Percentiles rank a stretch among this genome's conserved stretches.
Evolutionary conservation across 2,329 filamentous ascomycete genomes (phyloP).

Genomic region (Aspergillus intermedius): DNA sequence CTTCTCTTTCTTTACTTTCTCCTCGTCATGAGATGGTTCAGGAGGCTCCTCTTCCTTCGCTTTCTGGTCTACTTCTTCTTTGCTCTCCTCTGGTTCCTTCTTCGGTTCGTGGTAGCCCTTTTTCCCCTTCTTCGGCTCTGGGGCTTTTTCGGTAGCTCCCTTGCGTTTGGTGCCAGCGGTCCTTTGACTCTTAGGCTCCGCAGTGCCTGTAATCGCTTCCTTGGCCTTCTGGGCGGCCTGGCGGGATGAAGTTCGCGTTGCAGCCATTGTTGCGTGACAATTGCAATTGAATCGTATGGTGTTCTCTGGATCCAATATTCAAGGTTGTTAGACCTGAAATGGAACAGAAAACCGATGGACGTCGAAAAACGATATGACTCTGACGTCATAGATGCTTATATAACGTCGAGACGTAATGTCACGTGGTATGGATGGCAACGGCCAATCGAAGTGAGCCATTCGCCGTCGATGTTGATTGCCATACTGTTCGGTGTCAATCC

Average conservation of each 20-base stretch:
- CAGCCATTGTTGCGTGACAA: slow-evolving; percentile 17
- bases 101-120: slow-evolving; percentile 16
- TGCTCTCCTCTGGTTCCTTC: slow-evolving; percentile 4
- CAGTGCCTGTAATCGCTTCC: slow-evolving; percentile 30
- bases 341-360: background rate
- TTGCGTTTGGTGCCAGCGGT: slow-evolving; percentile 36
- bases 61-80: slow-evolving; percentile 8
- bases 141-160: slow-evolving; percentile 18
- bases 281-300: background rate
- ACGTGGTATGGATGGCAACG: background rate
- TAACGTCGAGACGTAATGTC: background rate
- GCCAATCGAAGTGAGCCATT: background rate
- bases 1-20: background rate
- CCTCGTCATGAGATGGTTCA: background rate
- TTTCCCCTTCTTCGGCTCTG: slow-evolving; percentile 35
- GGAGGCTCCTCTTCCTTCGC: slow-evolving; percentile 1
- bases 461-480: background rate
- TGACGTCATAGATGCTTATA: slow-evolving; percentile 29
- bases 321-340: background rate
- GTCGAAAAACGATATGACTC: slow-evolving; percentile 10
- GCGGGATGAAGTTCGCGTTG: slow-evolving; percentile 35
- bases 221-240: slow-evolving; percentile 40
- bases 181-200: slow-evolving; percentile 22
- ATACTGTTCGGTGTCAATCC: slow-evolving; percentile 18
- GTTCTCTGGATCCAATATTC: background rate